These are phyloP conservation scores for Phyllosticta capitalensis DNA, from an alignment of 2,329 filamentous ascomycete genomes.

Conservation along the genomic window DNA sequence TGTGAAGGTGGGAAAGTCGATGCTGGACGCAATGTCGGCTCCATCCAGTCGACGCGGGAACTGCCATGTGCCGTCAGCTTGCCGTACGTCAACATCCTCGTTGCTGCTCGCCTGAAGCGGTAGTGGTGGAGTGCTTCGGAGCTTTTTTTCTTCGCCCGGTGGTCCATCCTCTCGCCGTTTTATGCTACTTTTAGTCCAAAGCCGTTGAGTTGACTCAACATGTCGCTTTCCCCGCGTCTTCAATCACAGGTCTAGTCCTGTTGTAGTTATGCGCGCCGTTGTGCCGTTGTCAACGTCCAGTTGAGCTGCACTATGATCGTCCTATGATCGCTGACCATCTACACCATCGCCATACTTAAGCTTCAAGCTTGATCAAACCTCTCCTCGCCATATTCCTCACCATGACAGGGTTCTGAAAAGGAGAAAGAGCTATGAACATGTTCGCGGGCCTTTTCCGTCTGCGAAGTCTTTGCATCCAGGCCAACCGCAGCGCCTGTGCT, in stretches of 20 bases:
- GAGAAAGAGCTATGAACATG: neutral
- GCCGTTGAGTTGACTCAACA: neutral
- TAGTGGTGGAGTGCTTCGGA: neutral
- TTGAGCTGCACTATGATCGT: neutral
- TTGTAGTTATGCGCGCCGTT: neutral
- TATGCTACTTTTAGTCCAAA: neutral
- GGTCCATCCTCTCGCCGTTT: neutral
- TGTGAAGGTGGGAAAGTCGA: neutral
- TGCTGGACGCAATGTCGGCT: neutral
- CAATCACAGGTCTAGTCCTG: neutral
- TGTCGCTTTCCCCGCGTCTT: neutral
- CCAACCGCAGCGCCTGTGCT: neutral
- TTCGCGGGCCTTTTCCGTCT: neutral
- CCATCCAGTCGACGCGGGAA: neutral
- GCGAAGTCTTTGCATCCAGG: neutral
- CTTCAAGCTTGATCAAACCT: neutral
- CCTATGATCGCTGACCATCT: neutral
- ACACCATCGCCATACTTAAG: neutral
- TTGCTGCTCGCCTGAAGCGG: neutral
- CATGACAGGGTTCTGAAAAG: neutral
- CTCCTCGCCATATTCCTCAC: neutral
- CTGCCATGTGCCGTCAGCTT: neutral
- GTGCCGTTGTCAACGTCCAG: neutral
- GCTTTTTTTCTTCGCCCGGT: neutral
- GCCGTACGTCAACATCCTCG: neutral